These are phyloP conservation scores for Arthroderma sp. DNA, from an alignment of 2,329 filamentous ascomycete species.

Conservation along the genomic window DNA sequence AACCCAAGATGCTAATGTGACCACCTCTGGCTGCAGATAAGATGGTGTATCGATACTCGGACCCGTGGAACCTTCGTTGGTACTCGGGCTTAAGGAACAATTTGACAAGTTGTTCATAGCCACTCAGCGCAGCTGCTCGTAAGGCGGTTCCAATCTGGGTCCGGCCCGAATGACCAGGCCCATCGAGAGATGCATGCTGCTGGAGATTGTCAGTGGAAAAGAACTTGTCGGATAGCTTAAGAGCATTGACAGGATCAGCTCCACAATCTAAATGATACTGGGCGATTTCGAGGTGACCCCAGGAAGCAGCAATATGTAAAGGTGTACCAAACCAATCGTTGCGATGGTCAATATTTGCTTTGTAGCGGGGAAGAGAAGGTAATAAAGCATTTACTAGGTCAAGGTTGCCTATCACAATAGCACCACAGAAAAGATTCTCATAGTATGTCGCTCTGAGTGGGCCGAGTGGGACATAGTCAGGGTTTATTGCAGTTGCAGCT, in stretches of 20 bases:
- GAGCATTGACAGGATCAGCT: constrained; percentile 10
- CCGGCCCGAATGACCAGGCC: constrained; percentile 1
- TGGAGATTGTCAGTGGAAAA: constrained; percentile 1
- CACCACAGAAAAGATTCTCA: too few species aligned
- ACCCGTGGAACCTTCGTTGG: too few species aligned
- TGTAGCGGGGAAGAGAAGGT: too few species aligned
- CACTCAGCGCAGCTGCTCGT: constrained; percentile 1
- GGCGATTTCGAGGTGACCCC: constrained; percentile 22
- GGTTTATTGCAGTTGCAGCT: too few species aligned
- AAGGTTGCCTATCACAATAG: too few species aligned
- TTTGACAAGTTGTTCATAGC: background rate
- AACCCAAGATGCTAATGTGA: too few species aligned
- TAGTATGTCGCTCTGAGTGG: too few species aligned
- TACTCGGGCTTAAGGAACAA: background rate
- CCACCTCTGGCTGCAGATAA: too few species aligned
- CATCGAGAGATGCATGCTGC: background rate
- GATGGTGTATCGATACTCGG: too few species aligned
- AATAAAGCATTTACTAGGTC: too few species aligned
- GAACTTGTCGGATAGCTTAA: background rate
- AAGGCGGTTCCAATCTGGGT: background rate
- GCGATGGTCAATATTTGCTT: too few species aligned
- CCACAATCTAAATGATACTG: constrained; percentile 21
- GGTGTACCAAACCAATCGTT: background rate
- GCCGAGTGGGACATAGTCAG: too few species aligned
- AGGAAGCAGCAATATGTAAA: constrained; percentile 1